Percentiles rank a stretch among this genome's conserved stretches.
Evolutionary conservation across 495 filamentous ascomycete species (phyloP).

Genomic region (Penicillium canariense): DNA sequence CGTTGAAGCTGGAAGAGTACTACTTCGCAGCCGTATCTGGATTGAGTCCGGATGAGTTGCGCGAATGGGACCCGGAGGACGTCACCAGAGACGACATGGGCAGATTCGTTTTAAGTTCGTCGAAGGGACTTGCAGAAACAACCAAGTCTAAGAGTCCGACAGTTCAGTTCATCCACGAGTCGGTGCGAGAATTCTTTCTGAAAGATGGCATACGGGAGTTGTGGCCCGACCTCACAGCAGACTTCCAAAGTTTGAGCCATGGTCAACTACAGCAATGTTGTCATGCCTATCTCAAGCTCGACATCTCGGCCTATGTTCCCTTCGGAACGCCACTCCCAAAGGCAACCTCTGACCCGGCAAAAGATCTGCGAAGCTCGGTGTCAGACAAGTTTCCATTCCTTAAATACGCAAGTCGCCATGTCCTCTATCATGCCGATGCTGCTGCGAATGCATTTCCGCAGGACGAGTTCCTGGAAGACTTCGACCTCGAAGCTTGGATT

Average conservation of each 20-base stretch:
- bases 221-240: constrained; percentile 26
- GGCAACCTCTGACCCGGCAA: constrained; percentile 22
- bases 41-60: neutral
- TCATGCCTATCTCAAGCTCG: constrained; percentile 21
- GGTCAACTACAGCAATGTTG: constrained; percentile 37
- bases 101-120: constrained; percentile 31
- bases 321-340: constrained; percentile 9
- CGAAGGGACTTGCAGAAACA: constrained; percentile 46
- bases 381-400: constrained; percentile 39
- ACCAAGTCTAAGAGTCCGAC: constrained; percentile 21
- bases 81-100: constrained; percentile 1
- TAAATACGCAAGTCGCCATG: constrained; percentile 40
- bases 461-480: constrained; percentile 32
- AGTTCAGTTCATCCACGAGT: constrained; percentile 52
- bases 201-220: constrained; percentile 37
- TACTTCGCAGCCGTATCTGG: constrained; percentile 31
- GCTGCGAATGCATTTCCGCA: constrained; percentile 38
- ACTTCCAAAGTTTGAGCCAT: constrained; percentile 30
- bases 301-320: constrained; percentile 9
- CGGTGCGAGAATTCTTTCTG: constrained; percentile 43
- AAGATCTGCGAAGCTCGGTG: constrained; percentile 15
- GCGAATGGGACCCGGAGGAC: neutral
- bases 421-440: constrained; percentile 45
- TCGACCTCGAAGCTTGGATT: constrained; percentile 38
- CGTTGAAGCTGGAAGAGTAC: constrained; percentile 31